These are phyloP conservation scores for Aspergillus nanangensis DNA, from an alignment of 495 filamentous ascomycete genomes.

Conservation along the genomic window DNA sequence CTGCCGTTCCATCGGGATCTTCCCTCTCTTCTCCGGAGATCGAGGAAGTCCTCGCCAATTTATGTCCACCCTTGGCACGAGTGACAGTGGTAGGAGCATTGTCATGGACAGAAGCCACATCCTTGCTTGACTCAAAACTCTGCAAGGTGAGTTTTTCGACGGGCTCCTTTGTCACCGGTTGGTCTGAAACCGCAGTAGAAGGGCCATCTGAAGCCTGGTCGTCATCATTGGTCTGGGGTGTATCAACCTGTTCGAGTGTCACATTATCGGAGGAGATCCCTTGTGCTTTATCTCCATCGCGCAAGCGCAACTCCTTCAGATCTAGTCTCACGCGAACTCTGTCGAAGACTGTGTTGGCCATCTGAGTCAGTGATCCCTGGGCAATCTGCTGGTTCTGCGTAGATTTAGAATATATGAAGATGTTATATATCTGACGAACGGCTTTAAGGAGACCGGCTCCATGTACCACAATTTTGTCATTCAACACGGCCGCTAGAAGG, in stretches of 20 bases:
- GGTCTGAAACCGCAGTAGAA: conserved; percentile 48
- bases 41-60: conserved; percentile 47
- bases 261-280: conserved; percentile 27
- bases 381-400: conserved; percentile 93
- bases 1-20: conserved; percentile 52
- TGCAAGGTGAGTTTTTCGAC: conserved; percentile 86
- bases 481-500: conserved; percentile 87
- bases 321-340: conserved; percentile 81
- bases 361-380: conserved; percentile 94
- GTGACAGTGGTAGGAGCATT: conserved; percentile 91
- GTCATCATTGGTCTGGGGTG: conserved; percentile 32
- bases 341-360: conserved; percentile 98
- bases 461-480: conserved; percentile 98
- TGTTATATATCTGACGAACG: conserved; percentile 97
- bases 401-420: conserved; percentile 90
- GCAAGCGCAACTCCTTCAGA: conserved; percentile 71
- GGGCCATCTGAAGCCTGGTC: conserved; percentile 44
- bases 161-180: conserved; percentile 55
- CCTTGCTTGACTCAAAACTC: conserved; percentile 91
- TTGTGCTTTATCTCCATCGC: conserved; percentile 34
- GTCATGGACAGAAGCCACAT: conserved; percentile 85
- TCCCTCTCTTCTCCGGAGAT: conserved; percentile 33
- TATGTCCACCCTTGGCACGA: conserved; percentile 58
- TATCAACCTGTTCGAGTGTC: conserved; percentile 32
- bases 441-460: conserved; percentile 95